Evolutionary conservation across 345 rosid genomes (phyloP), one percentile per base, ranked within the genome.

Genomic region (Citrus hindsii): DNA sequence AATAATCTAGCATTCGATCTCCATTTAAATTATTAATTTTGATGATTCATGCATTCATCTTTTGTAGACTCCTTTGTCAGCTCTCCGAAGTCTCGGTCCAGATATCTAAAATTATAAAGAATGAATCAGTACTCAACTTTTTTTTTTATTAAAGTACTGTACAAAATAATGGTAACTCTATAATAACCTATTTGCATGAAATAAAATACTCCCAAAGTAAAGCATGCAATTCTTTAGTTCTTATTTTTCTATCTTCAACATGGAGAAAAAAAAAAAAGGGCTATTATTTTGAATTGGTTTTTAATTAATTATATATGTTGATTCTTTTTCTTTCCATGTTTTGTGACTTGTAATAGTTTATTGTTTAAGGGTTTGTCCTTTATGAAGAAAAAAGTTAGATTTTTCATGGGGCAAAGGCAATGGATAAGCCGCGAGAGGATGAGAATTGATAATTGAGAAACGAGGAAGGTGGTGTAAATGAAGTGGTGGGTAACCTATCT

Each of bases 391-490:
- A 66, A 58, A 28, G 14, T 28, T 24, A 21, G 42, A 53, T 60
- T 58, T 75, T 77, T 69, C 74, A 71, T 72, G 40, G 30, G 18
- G 18, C 1, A 3, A 46, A 72, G 42, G 82, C 53, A 76, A 77
- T 64, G 84, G 91, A 89, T 92, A 88, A 92, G 93, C 81, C 24
- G 79, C 74, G 94, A 84, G 90, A 86, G 95, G 95, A 86, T 84
- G 92, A 87, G 94, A 90, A 77, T 64, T 4, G 22, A 72, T 51
- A 53, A 53, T 53, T 53, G 22, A 19, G 80, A 79, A 21, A 77
- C 25, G 30, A 27, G 32, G 55, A n/a, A 56, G 74, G 30, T 71
- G 74, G 32, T 71, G 18, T 8, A 32, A 18, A 28, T 53, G 72
- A 79, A 68, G 86, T 81, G 91, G 89, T 89, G 81, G 91, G 90